Base-by-base conservation (phyloP, 1,139 yeast genomes). In the Pichia norvegensis region DNA sequence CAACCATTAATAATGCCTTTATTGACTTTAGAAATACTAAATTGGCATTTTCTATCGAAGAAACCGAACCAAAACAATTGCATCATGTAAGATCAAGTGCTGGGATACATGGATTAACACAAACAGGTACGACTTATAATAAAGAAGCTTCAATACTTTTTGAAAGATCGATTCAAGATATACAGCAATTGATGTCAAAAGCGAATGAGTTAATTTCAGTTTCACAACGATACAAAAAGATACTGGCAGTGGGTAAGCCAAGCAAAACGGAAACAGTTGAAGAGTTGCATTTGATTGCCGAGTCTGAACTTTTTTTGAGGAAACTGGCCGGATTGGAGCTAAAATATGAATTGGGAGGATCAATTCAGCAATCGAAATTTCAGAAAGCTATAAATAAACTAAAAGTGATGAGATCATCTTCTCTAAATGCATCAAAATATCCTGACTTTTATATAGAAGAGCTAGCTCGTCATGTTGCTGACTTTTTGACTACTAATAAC, bases 151-250 rank as follows among this genome's bases (percentile, higher is more conserved):
- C 85, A 48, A 60, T 72, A 20, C 72, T 88, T 0, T 67, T 88
- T 45, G 75, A 78, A 33, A 73, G 76, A 31, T 88, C 96, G 0
- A 66, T 90, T 37, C 84, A 81, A 46, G 96, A 87, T 61, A 65
- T 90, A 41, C 83, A 83, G 51, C 82, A 83, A 40, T 67, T 90
- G 43, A 81, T 87, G 82, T 73, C 79, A 23, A 76, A 85, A 52
- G 95, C 90, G 1, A 79, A 79, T 55, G 95, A 88, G 47, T 73
- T 90, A 42, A 76, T 82, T 38, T 68, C 71, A 40, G 64, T 88
- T 29, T 79, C 66, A 16, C 59, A 58, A 23, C 55, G 60, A 19
- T 59, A 57, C 38, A 60, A 58, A 33, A 51, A 45, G 22, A 48
- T 59, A 1, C 49, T 63, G 27, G 41, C 52, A 37, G 47, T 44